phyloP scores from a whole-genome alignment of 2,329 filamentous ascomycete genomes.

The Sarocladiaceae sp. region DNA sequence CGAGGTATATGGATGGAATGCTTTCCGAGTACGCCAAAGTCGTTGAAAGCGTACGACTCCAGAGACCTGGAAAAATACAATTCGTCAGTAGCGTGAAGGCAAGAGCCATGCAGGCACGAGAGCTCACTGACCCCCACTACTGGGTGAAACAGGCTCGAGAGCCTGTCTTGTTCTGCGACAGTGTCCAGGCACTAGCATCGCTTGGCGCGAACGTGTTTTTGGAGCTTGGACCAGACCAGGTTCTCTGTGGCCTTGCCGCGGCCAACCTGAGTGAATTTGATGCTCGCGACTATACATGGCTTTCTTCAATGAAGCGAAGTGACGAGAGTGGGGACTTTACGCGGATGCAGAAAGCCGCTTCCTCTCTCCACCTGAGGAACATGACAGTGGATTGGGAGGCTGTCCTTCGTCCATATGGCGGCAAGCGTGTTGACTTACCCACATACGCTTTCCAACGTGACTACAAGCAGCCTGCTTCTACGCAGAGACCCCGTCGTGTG shows the following conservation, averaged over 20 bases:
- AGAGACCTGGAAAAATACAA: slow-evolving; percentile 36
- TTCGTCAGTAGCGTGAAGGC: slow-evolving; percentile 64
- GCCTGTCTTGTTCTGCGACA: slow-evolving; percentile 55
- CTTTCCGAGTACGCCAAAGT: slow-evolving; percentile 52
- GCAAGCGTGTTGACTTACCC: slow-evolving; percentile 22
- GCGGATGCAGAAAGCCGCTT: slow-evolving; percentile 18
- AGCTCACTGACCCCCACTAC: slow-evolving; percentile 51
- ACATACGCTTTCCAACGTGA: slow-evolving; percentile 26
- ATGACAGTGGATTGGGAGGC: slow-evolving; percentile 24
- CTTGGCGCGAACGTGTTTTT: slow-evolving; percentile 23
- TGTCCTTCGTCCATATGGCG: slow-evolving; percentile 23
- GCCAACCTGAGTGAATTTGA: slow-evolving; percentile 17
- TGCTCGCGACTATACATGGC: neutral
- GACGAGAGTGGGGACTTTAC: slow-evolving; percentile 12
- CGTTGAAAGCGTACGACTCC: slow-evolving; percentile 31
- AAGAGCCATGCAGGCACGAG: slow-evolving; percentile 44
- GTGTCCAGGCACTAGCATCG: slow-evolving; percentile 18
- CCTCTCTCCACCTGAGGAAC: slow-evolving; percentile 20
- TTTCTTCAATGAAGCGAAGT: neutral
- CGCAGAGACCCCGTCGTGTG: neutral
- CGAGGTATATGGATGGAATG: slow-evolving; percentile 46
- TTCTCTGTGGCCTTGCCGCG: slow-evolving; percentile 24
- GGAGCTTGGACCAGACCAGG: slow-evolving; percentile 23
- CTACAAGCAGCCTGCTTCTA: neutral
- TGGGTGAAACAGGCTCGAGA: slow-evolving; percentile 57